Percentiles rank a stretch among this genome's conserved stretches.
Conservation (phyloP, 139 green algal species). For the Coelastrella sp. region DNA sequence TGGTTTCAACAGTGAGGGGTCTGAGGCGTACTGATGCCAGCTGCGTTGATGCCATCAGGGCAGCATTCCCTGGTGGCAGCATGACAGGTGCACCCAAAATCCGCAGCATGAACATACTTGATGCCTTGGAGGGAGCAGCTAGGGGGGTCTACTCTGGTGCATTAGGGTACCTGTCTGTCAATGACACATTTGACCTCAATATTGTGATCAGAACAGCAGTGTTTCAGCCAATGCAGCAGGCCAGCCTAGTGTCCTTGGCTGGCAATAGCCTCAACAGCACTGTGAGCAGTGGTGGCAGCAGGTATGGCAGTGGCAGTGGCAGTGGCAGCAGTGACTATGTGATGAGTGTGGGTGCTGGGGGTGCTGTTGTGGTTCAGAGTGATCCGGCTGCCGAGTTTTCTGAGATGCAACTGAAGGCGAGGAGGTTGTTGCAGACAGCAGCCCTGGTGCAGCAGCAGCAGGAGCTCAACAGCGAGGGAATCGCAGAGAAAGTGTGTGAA, state of each 20-base stretch:
- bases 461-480: neutral
- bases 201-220: constrained; percentile 98
- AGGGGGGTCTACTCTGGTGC: constrained; percentile 93
- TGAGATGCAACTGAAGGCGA: constrained; percentile 97
- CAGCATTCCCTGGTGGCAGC: constrained; percentile 93
- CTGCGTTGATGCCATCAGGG: constrained; percentile 78
- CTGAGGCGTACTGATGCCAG: constrained; percentile 44
- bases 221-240: constrained; percentile 46
- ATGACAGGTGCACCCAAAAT: constrained; percentile 96
- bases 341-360: constrained; percentile 90
- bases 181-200: constrained; percentile 97
- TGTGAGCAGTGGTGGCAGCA: neutral
- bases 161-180: constrained; percentile 92
- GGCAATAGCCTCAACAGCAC: neutral
- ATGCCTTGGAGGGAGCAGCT: constrained; percentile 85
- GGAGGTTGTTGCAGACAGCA: constrained; percentile 55
- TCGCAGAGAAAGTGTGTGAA: too few relatives aligned
- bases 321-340: neutral
- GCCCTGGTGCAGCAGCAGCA: neutral
- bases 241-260: neutral
- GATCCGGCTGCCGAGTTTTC: constrained; percentile 86
- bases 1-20: constrained; percentile 93
- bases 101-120: constrained; percentile 88
- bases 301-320: constrained; percentile 3
- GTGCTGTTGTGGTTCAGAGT: constrained; percentile 94